Evolutionary conservation across 2,329 filamentous ascomycete genomes (phyloP), one percentile per base, ranked within the genome.

Genomic region (Coniella vitis): DNA sequence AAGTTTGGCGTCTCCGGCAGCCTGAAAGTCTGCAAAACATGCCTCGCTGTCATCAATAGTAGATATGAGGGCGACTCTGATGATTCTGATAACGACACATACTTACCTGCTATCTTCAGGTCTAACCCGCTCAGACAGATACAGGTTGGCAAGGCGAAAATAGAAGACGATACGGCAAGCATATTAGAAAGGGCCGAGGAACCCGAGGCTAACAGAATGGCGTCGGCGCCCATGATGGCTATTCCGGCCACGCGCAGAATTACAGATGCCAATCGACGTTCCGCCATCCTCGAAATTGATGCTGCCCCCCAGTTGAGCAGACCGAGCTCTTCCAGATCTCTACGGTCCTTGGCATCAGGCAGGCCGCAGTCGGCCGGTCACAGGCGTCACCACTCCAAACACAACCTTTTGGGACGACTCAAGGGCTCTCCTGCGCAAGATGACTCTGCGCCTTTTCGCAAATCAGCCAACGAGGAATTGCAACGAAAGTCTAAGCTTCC

Each of bases 321-420:
- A n/a, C 91, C 93, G n/a, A 87, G 86, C 53, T 98, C 93, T 1
- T 95, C 91, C 4, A 81, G 90, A 46, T 97, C 93, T 8, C 69
- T 97, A 19, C 90, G 86, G 57, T 89, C 90, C 0, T 71, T 84
- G 7, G 72, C 86, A 61, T 64, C 71, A 8, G 79, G 76, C 12
- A 80, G 90, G 34, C 85, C 89, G 13, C 82, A 89, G 55, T 93
- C 90, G 2, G 87, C 71, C 57, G 75, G 83, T 7, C 91, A 96
- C 63, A 88, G 87, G 62, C 80, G 90, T 14, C 87, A 94, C 61
- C 86, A 89, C 62, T 95, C 91, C 17, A 89, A 89, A 55, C 87
- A 94, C 62, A 90, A 90, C 52, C 80, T 90, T 50, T 78, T 91
- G 59, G 83, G 86, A 13, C 82, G 86, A 46, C 80, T 90, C 57